Evolutionary conservation across 495 filamentous ascomycete species (phyloP).

Genomic region (Aspergillus haitiensis): DNA sequence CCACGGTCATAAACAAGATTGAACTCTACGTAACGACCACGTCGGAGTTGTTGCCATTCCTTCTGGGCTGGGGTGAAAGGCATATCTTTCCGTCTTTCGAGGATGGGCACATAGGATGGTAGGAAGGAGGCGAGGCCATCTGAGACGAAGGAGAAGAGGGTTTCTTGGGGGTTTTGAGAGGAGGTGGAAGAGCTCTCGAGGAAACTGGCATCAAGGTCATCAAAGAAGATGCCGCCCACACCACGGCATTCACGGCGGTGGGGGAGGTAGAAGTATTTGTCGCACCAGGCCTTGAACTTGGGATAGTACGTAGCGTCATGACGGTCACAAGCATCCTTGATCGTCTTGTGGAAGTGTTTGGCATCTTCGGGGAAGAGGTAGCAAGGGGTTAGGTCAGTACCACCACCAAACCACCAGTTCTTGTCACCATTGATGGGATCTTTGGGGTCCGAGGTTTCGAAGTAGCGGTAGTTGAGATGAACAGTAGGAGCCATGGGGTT

Average conservation of each 20-base stretch:
- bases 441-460: constrained; percentile 74
- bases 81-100: constrained; percentile 86
- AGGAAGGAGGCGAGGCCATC: constrained; percentile 83
- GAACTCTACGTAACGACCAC: constrained; percentile 96
- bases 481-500: constrained; percentile 98
- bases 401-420: constrained; percentile 97
- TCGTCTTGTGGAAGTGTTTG: constrained; percentile 90
- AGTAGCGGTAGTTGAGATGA: constrained; percentile 98
- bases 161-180: constrained; percentile 80
- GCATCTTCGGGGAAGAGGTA: constrained; percentile 98
- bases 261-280: constrained; percentile 92
- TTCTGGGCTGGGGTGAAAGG: constrained; percentile 81
- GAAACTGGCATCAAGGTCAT: constrained; percentile 80
- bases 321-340: constrained; percentile 90
- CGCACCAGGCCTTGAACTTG: constrained; percentile 97
- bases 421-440: constrained; percentile 66
- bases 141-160: constrained; percentile 88
- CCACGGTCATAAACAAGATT: constrained; percentile 97
- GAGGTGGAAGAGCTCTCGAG: constrained; percentile 44
- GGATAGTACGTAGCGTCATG: constrained; percentile 93
- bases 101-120: constrained; percentile 87
- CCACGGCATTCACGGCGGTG: constrained; percentile 89
- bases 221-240: constrained; percentile 97
- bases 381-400: constrained; percentile 87
- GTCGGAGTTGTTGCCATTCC: constrained; percentile 91